Evolutionary conservation across 2,329 filamentous ascomycete species (phyloP).

Genomic region (Orbilia javanica): DNA sequence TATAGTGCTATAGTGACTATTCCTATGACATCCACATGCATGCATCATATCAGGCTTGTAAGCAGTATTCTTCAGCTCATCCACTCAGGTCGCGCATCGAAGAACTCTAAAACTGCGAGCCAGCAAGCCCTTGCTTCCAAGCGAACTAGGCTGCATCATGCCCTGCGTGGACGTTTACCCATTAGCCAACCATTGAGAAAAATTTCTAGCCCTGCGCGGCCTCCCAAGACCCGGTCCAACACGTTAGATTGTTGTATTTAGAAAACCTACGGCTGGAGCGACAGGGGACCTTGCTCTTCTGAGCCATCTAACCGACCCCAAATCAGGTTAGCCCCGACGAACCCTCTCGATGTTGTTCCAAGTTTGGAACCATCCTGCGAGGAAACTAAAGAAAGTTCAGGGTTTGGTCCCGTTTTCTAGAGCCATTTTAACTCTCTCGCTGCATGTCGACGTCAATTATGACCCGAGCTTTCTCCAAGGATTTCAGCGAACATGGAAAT

Average conservation of each 20-base stretch:
- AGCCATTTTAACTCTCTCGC: background rate
- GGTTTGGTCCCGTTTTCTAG: background rate
- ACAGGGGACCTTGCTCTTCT: background rate
- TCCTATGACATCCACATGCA: too few species aligned
- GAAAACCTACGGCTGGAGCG: background rate
- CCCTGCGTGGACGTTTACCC: background rate
- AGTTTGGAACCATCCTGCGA: background rate
- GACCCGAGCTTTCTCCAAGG: background rate
- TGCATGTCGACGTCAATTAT: conserved; percentile 5
- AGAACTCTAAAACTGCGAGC: background rate
- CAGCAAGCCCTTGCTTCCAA: background rate
- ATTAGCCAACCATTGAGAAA: background rate
- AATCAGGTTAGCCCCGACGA: background rate
- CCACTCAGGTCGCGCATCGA: too few species aligned
- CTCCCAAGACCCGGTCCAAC: background rate
- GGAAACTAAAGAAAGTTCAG: background rate
- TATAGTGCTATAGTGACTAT: too few species aligned
- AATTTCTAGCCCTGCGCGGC: background rate
- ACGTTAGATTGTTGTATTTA: conserved; percentile 5
- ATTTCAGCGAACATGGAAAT: background rate
- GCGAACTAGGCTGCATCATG: conserved; percentile 5
- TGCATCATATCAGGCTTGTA: too few species aligned
- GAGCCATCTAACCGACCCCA: background rate
- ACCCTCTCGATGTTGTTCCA: background rate
- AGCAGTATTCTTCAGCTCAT: too few species aligned